Conservation (phyloP, 225 moss, liverwort and hornwort species). For the Climacium dendroides region DNA sequence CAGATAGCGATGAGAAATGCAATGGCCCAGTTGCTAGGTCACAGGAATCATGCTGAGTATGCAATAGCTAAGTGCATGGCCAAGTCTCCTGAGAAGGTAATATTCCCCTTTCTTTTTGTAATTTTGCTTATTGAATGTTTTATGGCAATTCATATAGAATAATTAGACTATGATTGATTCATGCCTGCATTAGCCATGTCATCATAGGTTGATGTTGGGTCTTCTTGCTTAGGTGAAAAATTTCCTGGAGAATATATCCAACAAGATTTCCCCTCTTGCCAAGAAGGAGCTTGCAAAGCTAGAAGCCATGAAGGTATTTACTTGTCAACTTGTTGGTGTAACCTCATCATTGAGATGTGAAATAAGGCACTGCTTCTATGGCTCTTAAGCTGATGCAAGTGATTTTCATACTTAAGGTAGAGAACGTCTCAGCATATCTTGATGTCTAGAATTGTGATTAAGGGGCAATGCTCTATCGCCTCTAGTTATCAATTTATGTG, state of each 20-base stretch:
- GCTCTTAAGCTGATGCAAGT: not conserved
- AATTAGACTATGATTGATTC: not conserved
- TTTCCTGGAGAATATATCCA: slow-evolving; percentile 72
- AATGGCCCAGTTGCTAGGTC: slow-evolving; percentile 81
- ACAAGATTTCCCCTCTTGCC: slow-evolving; percentile 63
- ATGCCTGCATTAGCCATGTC: not conserved
- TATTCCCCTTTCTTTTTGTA: not conserved
- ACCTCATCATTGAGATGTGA: not conserved
- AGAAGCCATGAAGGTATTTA: slow-evolving; percentile 69
- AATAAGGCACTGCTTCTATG: not conserved
- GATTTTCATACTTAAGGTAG: not conserved
- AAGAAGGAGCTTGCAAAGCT: slow-evolving; percentile 74
- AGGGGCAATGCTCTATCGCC: not conserved
- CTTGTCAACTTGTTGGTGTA: not conserved
- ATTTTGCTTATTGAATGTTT: not conserved
- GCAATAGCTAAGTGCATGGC: slow-evolving; percentile 88
- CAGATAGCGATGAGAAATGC: slow-evolving; percentile 84
- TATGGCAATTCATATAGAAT: not conserved
- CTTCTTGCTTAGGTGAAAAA: slow-evolving; percentile 47
- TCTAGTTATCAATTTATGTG: not conserved
- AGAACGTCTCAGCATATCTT: not conserved
- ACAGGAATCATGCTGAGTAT: slow-evolving; percentile 92
- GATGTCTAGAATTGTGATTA: not conserved
- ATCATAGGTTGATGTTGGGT: not conserved
- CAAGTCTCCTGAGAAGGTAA: slow-evolving; percentile 74